Evolutionary conservation across 2,329 filamentous ascomycete genomes (phyloP).

Genomic region (Ambrosiella xylebori): DNA sequence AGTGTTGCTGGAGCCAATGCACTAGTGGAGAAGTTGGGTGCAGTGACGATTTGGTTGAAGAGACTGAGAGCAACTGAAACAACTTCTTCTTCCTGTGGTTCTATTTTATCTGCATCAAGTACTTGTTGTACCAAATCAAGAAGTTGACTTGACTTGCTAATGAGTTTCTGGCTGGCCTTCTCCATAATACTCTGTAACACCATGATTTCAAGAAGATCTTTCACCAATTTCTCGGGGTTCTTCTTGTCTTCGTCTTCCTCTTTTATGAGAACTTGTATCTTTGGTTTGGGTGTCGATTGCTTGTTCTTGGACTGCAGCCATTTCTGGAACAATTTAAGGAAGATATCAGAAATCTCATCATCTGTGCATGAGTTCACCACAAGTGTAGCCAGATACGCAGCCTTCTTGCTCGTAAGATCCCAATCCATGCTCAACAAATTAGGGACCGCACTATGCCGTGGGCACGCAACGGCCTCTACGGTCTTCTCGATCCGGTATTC

Average conservation of each 20-base stretch:
- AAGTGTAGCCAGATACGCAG: slow-evolving; percentile 30
- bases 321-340: slow-evolving; percentile 38
- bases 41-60: slow-evolving; percentile 41
- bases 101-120: slow-evolving; percentile 29
- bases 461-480: slow-evolving; percentile 31
- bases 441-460: slow-evolving; percentile 8
- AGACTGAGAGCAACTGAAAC: slow-evolving; percentile 40
- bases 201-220: slow-evolving; percentile 38
- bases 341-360: slow-evolving; percentile 41
- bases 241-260: slow-evolving; percentile 14
- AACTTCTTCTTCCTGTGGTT: slow-evolving; percentile 29
- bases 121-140: slow-evolving; percentile 47
- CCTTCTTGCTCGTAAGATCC: slow-evolving; percentile 30
- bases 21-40: slow-evolving; percentile 36
- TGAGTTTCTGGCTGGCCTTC: slow-evolving; percentile 43
- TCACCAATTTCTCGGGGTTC: slow-evolving; percentile 23
- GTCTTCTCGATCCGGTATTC: slow-evolving; percentile 26
- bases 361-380: slow-evolving; percentile 33
- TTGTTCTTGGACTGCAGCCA: slow-evolving; percentile 31
- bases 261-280: slow-evolving; percentile 19
- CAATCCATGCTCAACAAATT: slow-evolving; percentile 21
- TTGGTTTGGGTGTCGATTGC: slow-evolving; percentile 16
- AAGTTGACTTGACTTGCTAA: slow-evolving; percentile 45
- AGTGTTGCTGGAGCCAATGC: slow-evolving; percentile 27
- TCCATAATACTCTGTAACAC: slow-evolving; percentile 50